Base-by-base conservation (phyloP, 371 early-diverging fungal species). In the Lichtheimia ramosa region DNA sequence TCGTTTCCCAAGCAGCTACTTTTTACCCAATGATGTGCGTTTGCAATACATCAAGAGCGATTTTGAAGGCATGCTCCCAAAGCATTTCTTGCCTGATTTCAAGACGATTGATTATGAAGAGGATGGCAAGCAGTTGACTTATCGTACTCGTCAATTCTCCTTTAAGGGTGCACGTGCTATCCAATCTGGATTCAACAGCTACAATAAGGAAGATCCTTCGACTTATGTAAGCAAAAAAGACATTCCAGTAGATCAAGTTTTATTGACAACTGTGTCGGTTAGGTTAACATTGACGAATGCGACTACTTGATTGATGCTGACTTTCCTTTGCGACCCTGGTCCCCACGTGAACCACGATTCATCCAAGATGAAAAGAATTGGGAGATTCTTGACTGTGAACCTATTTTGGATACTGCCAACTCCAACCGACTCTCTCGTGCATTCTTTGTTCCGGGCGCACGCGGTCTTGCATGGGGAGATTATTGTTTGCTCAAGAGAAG, bases 1-100 rank as follows among this genome's bases (percentile, higher is more conserved):
- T 66, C 77, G 95, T 18, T 96, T 94, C 73, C 96, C 96, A 0
- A 84, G 90, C 7, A 94, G 95, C 61, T 97, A 88, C 75, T 92
- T 94, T 64, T 70, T 97, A 20, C 96, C 95, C 1, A 69, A 74
- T 20, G 82, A 81, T 43, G 77, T 81, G 14, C 75, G 83, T 6
- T 58, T 92, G 27, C 80, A 77, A 43, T 85, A 89, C 56, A 65
- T 91, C 54, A 77, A 81, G 69, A 81, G 83, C 34, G 67, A 77
- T 7, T 91, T 88, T 63, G 72, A 73, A 15, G 91, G 91, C 23
- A 79, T 84, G 49, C 67, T 93, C 16, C 93, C 93, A 0, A 83
- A 88, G 27, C 75, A 81, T 10, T 92, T 87, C 50, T 18, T 49
- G 24, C 59, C 64, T 20, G 81, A 81, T 56, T 42, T 63, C 13